A percentile compares a stretch with the other conserved stretches of the same genome.
These are phyloP conservation scores for Cardiospermum halicacabum DNA, from an alignment of 345 rosid genomes.

Conservation along the genomic window DNA sequence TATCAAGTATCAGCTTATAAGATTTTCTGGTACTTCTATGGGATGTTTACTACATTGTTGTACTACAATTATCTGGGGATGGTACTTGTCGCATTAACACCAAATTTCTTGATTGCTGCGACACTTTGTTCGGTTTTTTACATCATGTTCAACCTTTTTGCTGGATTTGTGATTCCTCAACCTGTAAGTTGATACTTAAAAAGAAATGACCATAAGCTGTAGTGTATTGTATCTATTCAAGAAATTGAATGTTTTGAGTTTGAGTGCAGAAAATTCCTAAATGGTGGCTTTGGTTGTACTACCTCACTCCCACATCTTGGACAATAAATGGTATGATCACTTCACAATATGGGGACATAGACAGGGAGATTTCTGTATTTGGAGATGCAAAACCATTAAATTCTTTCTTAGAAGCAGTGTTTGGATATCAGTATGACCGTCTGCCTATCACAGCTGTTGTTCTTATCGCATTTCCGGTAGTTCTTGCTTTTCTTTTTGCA, in stretches of 20 bases:
- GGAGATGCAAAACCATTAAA: conserved; percentile 39
- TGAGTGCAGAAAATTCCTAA: conserved; percentile 62
- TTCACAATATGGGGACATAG: conserved; percentile 73
- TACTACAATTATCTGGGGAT: conserved; percentile 61
- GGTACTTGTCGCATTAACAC: conserved; percentile 61
- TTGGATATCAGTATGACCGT: conserved; percentile 42
- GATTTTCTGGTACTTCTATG: conserved; percentile 60
- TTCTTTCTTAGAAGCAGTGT: conserved; percentile 48
- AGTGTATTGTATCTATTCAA: too few relatives aligned
- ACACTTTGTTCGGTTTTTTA: conserved; percentile 39
- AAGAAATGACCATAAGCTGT: not conserved
- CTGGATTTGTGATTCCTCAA: conserved; percentile 64
- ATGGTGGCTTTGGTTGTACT: conserved; percentile 84
- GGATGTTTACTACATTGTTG: conserved; percentile 48
- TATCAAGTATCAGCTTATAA: conserved; percentile 44
- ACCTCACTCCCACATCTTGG: conserved; percentile 70
- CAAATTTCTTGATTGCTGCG: conserved; percentile 53
- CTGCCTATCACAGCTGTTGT: conserved; percentile 31
- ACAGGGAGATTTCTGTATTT: conserved; percentile 38
- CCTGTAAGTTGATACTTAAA: conserved; percentile 43
- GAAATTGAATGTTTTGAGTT: not conserved
- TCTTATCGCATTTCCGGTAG: conserved; percentile 44
- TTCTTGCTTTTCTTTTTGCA: conserved; percentile 52
- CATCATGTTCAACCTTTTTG: conserved; percentile 44
- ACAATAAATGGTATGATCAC: conserved; percentile 46